A percentile compares a stretch with the other conserved stretches of the same genome.
These are phyloP conservation scores for Glycyrrhiza uralensis DNA, from an alignment of 306 rosid genomes.

Conservation along the genomic window DNA sequence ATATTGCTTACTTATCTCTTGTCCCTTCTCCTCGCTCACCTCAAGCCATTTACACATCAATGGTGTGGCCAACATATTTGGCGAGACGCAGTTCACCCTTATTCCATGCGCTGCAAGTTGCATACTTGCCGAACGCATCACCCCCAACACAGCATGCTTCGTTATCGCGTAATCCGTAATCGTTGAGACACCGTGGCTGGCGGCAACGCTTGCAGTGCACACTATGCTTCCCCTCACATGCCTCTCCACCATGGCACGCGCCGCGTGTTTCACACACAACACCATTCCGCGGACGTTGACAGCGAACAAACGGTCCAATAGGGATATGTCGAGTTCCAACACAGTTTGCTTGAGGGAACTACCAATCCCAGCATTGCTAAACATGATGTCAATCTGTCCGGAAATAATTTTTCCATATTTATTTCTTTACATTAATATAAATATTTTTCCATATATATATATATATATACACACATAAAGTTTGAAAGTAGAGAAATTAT, in stretches of 20 bases:
- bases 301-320: slow-evolving; percentile 24
- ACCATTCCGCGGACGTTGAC: slow-evolving; percentile 44
- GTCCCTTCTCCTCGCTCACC: not conserved
- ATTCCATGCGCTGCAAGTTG: slow-evolving; percentile 44
- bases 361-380: slow-evolving; percentile 44
- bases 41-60: not conserved
- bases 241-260: slow-evolving; percentile 45
- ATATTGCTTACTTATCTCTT: not conserved
- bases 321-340: slow-evolving; percentile 38
- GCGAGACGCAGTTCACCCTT: slow-evolving; percentile 53
- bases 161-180: slow-evolving; percentile 36
- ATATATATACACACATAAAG: too few species aligned
- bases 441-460: too few species aligned
- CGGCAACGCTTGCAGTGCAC: slow-evolving; percentile 40
- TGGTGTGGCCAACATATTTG: slow-evolving; percentile 37
- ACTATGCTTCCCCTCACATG: slow-evolving; percentile 43
- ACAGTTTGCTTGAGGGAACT: slow-evolving; percentile 21
- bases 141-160: slow-evolving; percentile 52
- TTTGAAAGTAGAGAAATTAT: too few species aligned
- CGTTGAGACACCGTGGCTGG: not conserved
- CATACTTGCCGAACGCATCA: slow-evolving; percentile 41
- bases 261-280: slow-evolving; percentile 47
- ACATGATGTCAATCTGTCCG: slow-evolving; percentile 49
- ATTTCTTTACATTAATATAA: too few species aligned
- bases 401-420: too few species aligned